A percentile compares a stretch with the other conserved stretches of the same genome.
Conservation (phyloP, 2,329 filamentous ascomycete genomes). For the Emydomyces testavorans region DNA sequence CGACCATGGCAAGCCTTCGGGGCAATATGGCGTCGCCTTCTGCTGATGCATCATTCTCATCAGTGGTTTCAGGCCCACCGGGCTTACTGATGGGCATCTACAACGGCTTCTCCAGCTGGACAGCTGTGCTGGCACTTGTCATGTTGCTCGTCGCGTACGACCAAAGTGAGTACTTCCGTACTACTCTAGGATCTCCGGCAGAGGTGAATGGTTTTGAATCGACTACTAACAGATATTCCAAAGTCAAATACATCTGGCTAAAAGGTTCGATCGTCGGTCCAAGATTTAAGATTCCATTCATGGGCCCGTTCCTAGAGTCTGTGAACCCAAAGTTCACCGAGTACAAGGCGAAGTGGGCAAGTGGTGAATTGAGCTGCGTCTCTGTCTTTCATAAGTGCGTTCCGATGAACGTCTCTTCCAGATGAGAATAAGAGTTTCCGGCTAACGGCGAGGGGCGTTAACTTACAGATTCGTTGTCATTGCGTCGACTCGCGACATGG, state of each 20-base stretch:
- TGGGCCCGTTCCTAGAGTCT: constrained; percentile 91
- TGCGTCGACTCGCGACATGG: constrained; percentile 86
- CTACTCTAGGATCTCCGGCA: not conserved
- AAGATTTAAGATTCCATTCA: constrained; percentile 66
- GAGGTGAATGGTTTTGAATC: constrained; percentile 7
- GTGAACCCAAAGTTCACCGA: constrained; percentile 83
- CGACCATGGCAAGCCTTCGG: constrained; percentile 41
- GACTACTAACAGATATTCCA: not conserved
- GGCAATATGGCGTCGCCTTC: constrained; percentile 59
- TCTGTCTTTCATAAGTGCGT: constrained; percentile 97
- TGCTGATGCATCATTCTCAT: constrained; percentile 50
- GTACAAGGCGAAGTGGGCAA: constrained; percentile 87
- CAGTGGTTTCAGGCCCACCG: constrained; percentile 38
- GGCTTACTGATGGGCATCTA: constrained; percentile 45
- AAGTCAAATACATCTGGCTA: constrained; percentile 62
- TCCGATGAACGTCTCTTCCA: too few relatives aligned
- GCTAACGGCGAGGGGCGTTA: not conserved
- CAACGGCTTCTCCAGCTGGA: constrained; percentile 51
- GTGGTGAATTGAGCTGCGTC: constrained; percentile 85
- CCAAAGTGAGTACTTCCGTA: constrained; percentile 55
- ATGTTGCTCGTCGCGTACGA: constrained; percentile 69
- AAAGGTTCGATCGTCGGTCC: constrained; percentile 70
- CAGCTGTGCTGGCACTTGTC: constrained; percentile 58
- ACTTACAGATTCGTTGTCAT: constrained; percentile 78
- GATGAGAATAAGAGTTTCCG: not conserved